A percentile compares a stretch with the other conserved stretches of the same genome.
Conservation (phyloP, 306 rosid genomes). For the Inga oerstediana region DNA sequence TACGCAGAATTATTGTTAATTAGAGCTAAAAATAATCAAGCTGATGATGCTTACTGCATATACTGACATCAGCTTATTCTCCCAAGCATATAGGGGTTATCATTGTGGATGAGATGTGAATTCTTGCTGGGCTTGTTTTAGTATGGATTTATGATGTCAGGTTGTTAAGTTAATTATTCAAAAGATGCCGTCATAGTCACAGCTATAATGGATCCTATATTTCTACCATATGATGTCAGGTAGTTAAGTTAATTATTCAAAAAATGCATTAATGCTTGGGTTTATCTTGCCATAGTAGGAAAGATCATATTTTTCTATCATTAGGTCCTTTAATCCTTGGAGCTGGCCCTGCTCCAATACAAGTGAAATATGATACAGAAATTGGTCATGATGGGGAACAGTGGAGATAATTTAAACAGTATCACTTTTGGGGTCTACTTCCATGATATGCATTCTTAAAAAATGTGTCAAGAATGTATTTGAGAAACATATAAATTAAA, state of each 20-base stretch:
- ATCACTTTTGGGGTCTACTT: background rate
- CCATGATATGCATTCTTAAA: background rate
- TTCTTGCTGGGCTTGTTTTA: background rate
- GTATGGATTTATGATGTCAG: background rate
- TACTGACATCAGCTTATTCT: background rate
- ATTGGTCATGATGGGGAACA: background rate
- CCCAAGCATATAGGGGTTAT: background rate
- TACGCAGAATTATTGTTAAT: background rate
- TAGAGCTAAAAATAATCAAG: background rate
- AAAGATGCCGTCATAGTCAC: constrained; percentile 4
- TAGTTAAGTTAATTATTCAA: too few species aligned
- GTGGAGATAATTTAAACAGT: background rate
- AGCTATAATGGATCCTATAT: background rate
- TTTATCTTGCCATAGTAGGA: constrained; percentile 8
- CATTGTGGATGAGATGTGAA: constrained; percentile 16
- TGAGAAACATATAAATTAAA: background rate
- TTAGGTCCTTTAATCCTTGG: background rate
- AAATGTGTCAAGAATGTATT: background rate
- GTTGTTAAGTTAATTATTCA: constrained; percentile 17
- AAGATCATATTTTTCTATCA: background rate
- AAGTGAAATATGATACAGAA: background rate
- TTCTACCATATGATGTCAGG: background rate
- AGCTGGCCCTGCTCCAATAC: too few species aligned
- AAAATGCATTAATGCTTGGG: background rate
- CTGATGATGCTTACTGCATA: too few species aligned